phyloP scores from a whole-genome alignment of 202 grass and related monocot genomes.

The Bolboschoenoplectus hybrid region DNA sequence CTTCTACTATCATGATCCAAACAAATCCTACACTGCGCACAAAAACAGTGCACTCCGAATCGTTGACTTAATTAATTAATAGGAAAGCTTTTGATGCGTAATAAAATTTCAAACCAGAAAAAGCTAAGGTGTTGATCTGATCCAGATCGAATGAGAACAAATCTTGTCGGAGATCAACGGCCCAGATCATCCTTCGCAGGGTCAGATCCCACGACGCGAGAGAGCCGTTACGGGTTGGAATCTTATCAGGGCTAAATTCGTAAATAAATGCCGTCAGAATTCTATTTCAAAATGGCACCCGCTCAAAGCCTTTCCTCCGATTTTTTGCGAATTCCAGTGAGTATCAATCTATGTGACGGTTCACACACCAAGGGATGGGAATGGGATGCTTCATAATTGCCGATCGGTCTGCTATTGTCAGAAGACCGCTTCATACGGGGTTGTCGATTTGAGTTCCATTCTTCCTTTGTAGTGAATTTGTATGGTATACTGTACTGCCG shows the following conservation, averaged over 20 bases:
- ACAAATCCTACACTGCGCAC: neutral
- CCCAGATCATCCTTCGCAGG: neutral
- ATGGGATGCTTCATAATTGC: too few species aligned
- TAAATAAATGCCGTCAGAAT: neutral
- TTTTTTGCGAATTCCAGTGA: neutral
- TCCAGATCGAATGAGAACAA: neutral
- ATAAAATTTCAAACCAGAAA: neutral
- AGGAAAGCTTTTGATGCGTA: neutral
- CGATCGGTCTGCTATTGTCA: too few species aligned
- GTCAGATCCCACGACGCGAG: neutral
- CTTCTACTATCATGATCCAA: neutral
- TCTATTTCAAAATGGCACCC: constrained; percentile 10
- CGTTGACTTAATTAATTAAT: neutral
- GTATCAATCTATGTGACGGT: neutral
- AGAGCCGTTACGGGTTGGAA: neutral
- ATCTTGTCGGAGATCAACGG: neutral
- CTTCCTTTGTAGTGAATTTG: too few species aligned
- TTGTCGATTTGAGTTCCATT: neutral
- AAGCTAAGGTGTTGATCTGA: too few species aligned
- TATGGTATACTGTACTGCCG: neutral
- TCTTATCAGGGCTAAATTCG: neutral
- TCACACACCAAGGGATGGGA: too few species aligned
- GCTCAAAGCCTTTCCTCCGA: neutral
- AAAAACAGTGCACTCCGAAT: neutral
- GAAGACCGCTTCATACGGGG: too few species aligned